These are phyloP conservation scores for Usnea hakonensis DNA, from an alignment of 495 filamentous ascomycete species.

Conservation along the genomic window DNA sequence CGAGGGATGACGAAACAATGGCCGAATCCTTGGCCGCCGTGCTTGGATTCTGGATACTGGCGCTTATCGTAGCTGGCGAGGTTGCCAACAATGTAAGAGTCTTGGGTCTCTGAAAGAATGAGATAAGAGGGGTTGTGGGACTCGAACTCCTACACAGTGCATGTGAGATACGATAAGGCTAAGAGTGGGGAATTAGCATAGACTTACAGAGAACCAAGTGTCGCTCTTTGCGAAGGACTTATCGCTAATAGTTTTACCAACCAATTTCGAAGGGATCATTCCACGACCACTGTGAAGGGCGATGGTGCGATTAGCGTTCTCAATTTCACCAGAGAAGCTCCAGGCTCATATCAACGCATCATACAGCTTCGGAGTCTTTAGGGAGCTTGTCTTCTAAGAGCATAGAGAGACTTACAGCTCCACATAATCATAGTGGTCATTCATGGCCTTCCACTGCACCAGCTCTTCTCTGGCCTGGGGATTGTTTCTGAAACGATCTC, in stretches of 20 bases:
- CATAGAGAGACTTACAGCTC: conserved; percentile 14
- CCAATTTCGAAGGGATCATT: conserved; percentile 15
- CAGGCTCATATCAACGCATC: background rate
- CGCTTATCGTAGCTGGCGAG: conserved; percentile 24
- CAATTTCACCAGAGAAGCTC: background rate
- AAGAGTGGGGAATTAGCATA: background rate
- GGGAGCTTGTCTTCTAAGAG: background rate
- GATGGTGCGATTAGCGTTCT: background rate
- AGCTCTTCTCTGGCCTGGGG: conserved; percentile 14
- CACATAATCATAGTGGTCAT: conserved; percentile 15
- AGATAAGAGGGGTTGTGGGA: conserved; percentile 12
- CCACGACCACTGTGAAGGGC: conserved; percentile 3
- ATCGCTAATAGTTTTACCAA: conserved; percentile 4
- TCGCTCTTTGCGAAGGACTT: conserved; percentile 13
- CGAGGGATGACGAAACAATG: conserved; percentile 30
- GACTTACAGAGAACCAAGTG: conserved; percentile 24
- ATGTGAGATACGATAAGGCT: background rate
- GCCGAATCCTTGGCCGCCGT: conserved; percentile 26
- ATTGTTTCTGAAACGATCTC: conserved; percentile 19
- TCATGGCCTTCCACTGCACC: conserved; percentile 14
- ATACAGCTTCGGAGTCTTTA: background rate
- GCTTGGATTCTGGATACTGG: conserved; percentile 28
- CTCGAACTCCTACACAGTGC: conserved; percentile 18
- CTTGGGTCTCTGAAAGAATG: conserved; percentile 19
- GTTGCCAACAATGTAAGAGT: conserved; percentile 29